phyloP scores from a whole-genome alignment of 1,284 basidiomycete species.

The Ceratobasidium sp. region DNA sequence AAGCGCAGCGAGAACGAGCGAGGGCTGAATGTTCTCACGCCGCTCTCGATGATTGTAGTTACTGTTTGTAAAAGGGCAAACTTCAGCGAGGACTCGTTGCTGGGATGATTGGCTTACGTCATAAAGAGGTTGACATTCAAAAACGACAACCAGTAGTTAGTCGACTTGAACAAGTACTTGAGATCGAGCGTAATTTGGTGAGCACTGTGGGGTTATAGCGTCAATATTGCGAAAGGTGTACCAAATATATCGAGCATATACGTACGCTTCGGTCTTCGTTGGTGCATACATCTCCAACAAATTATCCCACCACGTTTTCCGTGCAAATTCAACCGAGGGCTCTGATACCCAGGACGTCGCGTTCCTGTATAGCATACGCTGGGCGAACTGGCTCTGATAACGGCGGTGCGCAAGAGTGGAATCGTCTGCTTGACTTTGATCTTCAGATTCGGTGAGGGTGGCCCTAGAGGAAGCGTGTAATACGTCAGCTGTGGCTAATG shows the following conservation, averaged over 20 bases:
- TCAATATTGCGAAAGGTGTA: background rate
- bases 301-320: constrained; percentile 83
- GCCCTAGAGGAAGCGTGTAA: background rate
- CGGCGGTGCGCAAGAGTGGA: background rate
- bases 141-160: constrained; percentile 43
- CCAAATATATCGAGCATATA: background rate
- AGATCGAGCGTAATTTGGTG: constrained; percentile 69
- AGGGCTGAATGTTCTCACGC: constrained; percentile 72
- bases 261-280: constrained; percentile 39
- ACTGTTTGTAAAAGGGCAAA: constrained; percentile 59
- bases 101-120: constrained; percentile 54
- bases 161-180: constrained; percentile 65
- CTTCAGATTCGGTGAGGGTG: constrained; percentile 31
- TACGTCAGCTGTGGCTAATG: background rate
- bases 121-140: constrained; percentile 40
- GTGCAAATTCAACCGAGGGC: constrained; percentile 64
- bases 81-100: constrained; percentile 29
- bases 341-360: constrained; percentile 33
- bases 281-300: constrained; percentile 70
- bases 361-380: constrained; percentile 17
- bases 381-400: background rate
- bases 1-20: constrained; percentile 73
- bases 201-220: constrained; percentile 60
- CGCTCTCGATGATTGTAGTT: constrained; percentile 70
- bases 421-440: constrained; percentile 2